Conservation (phyloP, 352 stramenopile genomes). For the Phytophthora vignae region DNA sequence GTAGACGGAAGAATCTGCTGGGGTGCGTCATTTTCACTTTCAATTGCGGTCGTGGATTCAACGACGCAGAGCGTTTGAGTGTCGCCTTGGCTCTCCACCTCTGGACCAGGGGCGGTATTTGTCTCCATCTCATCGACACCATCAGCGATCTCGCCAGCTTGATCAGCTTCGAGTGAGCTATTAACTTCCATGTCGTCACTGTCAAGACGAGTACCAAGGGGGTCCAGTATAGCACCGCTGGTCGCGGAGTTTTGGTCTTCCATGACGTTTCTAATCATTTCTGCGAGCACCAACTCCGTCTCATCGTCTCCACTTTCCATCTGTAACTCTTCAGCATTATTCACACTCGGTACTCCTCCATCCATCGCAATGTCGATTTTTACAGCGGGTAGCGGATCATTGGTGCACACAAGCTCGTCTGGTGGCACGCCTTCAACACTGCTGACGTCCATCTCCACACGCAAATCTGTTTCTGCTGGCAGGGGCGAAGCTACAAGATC, state of each 20-base stretch:
- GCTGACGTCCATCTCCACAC: background rate
- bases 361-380: background rate
- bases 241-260: background rate
- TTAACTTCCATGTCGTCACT: background rate
- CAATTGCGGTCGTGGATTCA: background rate
- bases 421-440: background rate
- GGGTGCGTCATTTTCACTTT: background rate
- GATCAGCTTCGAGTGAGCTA: background rate
- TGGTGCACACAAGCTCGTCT: background rate
- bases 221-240: background rate
- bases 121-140: background rate
- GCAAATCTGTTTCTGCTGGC: background rate
- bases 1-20: background rate
- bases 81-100: background rate
- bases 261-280: slow-evolving; percentile 9
- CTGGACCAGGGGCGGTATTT: background rate
- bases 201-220: background rate
- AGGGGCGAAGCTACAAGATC: background rate
- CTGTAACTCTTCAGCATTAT: background rate
- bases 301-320: background rate
- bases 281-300: background rate
- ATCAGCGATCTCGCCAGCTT: background rate
- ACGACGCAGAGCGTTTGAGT: background rate
- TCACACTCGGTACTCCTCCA: background rate
- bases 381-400: background rate